phyloP scores from a whole-genome alignment of 257 asterid genomes.

The Gentiana dahurica region DNA sequence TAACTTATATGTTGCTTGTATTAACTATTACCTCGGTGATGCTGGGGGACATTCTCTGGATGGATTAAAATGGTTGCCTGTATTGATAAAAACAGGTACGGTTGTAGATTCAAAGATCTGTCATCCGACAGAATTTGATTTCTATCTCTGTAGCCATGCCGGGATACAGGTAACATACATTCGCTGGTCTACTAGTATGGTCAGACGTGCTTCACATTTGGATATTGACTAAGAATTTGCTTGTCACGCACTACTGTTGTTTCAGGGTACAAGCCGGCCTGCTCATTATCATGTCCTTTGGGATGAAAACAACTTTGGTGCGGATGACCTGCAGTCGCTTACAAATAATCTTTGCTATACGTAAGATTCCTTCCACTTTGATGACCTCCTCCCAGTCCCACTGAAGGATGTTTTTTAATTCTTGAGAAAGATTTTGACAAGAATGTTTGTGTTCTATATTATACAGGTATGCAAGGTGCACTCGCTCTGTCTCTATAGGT shows the following conservation, averaged over 20 bases:
- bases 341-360: slow-evolving; percentile 94
- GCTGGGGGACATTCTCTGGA: no score
- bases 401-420: no score
- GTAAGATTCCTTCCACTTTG: slow-evolving; percentile 27
- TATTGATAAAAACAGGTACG: slow-evolving; percentile 42
- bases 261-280: slow-evolving; percentile 82
- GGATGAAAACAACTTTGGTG: slow-evolving; percentile 89
- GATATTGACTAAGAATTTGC: neutral
- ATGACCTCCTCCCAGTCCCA: no score
- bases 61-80: neutral
- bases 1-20: neutral
- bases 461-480: slow-evolving; percentile 83
- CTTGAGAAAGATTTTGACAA: no score
- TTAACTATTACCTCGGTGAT: neutral
- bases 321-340: slow-evolving; percentile 70
- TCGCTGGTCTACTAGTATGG: neutral
- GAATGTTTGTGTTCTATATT: neutral
- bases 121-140: slow-evolving; percentile 93
- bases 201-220: neutral
- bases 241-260: neutral
- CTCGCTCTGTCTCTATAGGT: slow-evolving; percentile 95
- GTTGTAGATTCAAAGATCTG: slow-evolving; percentile 91
- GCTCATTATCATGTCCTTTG: slow-evolving; percentile 93
- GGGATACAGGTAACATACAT: slow-evolving; percentile 59
- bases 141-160: slow-evolving; percentile 97